Base-by-base conservation (phyloP, 2,329 filamentous ascomycete species). In the Ophiocordyceps sinensis region DNA sequence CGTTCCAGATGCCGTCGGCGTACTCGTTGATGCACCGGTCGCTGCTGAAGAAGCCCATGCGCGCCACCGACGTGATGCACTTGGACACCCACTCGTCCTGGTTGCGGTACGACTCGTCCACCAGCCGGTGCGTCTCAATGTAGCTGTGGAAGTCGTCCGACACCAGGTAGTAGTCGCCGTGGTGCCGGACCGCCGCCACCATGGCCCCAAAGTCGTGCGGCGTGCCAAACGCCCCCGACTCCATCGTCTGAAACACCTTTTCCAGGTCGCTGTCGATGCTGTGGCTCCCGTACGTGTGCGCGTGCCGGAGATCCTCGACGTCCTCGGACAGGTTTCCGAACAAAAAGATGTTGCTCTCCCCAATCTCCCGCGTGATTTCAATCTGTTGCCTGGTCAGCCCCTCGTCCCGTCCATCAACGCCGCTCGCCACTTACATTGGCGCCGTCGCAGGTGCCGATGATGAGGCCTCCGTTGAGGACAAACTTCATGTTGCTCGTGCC, bases 401-500 rank as follows among this genome's bases (percentile, higher is more conserved):
- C 17, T 19, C 17, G 5, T n/a, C 11, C 13, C 34, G 11, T 17
- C 10, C 34, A 2, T 17, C 19, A 36, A 4, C 7, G n/a, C n/a
- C 7, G 19, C 5, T 8, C 9, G 34, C 15, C 6, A 70, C 81
- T 72, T 71, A 91, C 86, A 57, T 98, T 98, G 47, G 91, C 91
- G 57, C 91, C 91, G 55, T 98, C 91, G 58, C 89, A 95, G 17
- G 91, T 98, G 52, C 91, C 91, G 52, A 98, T 98, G 55, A 98
- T 94, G 46, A 98, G 70, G 48, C 91, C 91, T 48, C 91, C 91
- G 54, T 96, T 98, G 55, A 98, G 73, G 13, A 95, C 91, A 61
- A 98, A 98, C 65, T 98, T 98, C 91, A 98, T 98, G 76, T 98
- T 98, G 56, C 85, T 94, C 12, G 87, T 94, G 47, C 89, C 89